phyloP scores from a whole-genome alignment of 805 yeast genomes.

The Kazachstania martiniae region DNA sequence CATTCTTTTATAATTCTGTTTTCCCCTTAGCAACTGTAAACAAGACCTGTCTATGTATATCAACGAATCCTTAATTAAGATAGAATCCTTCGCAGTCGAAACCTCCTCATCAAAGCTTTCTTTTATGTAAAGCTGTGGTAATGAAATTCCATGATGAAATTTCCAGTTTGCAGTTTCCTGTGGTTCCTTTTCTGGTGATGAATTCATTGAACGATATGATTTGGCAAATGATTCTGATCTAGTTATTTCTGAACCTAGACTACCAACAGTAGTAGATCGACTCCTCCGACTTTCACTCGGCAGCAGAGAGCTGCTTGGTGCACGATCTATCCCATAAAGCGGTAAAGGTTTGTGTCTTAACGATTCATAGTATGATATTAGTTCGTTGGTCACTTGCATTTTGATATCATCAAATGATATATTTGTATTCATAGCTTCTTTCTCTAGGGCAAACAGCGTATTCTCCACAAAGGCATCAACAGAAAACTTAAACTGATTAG shows the following conservation, averaged over 20 bases:
- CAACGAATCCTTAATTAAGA: constrained; percentile 21
- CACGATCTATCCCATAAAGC: constrained; percentile 5
- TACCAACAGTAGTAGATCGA: background rate
- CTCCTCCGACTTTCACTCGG: background rate
- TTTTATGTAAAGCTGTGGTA: constrained; percentile 15
- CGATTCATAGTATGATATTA: constrained; percentile 14
- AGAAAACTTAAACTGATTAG: constrained; percentile 28
- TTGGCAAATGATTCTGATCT: too few relatives aligned
- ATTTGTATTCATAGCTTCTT: constrained; percentile 12
- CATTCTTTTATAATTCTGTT: constrained; percentile 1
- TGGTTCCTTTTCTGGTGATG: constrained; percentile 4
- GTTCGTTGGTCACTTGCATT: constrained; percentile 9
- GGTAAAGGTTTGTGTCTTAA: constrained; percentile 18
- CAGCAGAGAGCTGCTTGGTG: background rate
- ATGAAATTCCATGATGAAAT: constrained; percentile 15
- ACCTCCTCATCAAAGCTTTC: constrained; percentile 18
- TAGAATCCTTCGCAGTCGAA: constrained; percentile 7
- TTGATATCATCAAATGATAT: constrained; percentile 3
- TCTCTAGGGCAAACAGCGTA: constrained; percentile 37
- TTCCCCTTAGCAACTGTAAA: constrained; percentile 2
- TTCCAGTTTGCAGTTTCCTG: constrained; percentile 16
- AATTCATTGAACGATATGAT: constrained; percentile 4
- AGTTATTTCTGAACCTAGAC: too few relatives aligned
- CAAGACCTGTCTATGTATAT: constrained; percentile 8
- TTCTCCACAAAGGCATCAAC: constrained; percentile 37